Percentiles rank a stretch among this genome's conserved stretches.
phyloP scores from a whole-genome alignment of 192 early-diverging fungal genomes.

The Lobosporangium transversale region DNA sequence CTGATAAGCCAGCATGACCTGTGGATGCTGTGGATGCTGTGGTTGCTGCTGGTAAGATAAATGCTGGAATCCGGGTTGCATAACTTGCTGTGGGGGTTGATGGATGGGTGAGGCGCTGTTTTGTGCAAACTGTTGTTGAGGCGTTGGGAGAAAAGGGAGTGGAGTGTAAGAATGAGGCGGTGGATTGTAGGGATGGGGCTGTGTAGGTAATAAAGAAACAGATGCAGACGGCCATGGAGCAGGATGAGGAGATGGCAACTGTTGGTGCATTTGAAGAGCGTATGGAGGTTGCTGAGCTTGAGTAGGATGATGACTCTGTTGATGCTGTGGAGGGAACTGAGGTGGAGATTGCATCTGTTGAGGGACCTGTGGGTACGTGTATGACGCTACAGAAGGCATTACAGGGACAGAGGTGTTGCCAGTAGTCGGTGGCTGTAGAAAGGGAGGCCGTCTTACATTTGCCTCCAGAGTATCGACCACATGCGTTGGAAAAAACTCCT shows the following conservation, averaged over 20 bases:
- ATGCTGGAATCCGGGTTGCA: slow-evolving; percentile 13
- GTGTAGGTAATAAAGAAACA: not conserved
- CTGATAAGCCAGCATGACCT: slow-evolving; percentile 2
- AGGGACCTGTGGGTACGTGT: slow-evolving; percentile 1
- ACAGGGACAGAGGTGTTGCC: not conserved
- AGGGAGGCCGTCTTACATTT: slow-evolving; percentile 34
- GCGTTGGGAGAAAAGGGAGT: not conserved
- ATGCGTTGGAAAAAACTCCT: slow-evolving; percentile 39
- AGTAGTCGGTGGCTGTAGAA: slow-evolving; percentile 5
- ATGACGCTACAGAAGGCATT: not conserved
- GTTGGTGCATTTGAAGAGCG: not conserved
- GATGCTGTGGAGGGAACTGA: not conserved
- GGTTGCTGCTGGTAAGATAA: too few relatives aligned
- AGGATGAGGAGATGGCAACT: not conserved
- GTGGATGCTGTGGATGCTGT: not conserved
- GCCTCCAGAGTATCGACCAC: slow-evolving; percentile 42
- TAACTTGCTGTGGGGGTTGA: not conserved
- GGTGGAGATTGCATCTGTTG: not conserved
- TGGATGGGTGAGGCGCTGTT: not conserved
- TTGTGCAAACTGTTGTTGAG: slow-evolving; percentile 3
- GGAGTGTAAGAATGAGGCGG: too few relatives aligned
- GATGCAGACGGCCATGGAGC: not conserved
- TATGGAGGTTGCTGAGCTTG: not conserved
- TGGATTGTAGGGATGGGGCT: slow-evolving; percentile 11
- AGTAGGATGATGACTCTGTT: not conserved